These are phyloP conservation scores for Pichia sp. DNA, from an alignment of 1,139 yeast genomes.

Conservation along the genomic window DNA sequence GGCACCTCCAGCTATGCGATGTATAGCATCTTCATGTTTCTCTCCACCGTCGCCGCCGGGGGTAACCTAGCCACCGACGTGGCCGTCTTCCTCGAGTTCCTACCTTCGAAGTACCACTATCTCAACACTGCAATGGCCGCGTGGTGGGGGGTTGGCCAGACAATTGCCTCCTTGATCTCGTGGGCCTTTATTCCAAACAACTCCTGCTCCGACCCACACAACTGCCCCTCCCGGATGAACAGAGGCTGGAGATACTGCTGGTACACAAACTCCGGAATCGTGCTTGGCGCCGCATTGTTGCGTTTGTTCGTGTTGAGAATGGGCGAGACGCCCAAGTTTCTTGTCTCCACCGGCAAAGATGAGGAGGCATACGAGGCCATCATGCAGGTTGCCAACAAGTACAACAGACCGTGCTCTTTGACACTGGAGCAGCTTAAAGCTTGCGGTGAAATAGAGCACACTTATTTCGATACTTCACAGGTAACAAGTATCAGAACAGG, in stretches of 20 bases:
- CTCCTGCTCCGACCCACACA: conserved; percentile 40
- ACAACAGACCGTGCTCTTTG: conserved; percentile 40
- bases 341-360: conserved; percentile 49
- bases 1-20: conserved; percentile 41
- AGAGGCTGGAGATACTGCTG: conserved; percentile 61
- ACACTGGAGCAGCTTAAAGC: conserved; percentile 42
- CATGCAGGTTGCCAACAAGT: conserved; percentile 39
- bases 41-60: conserved; percentile 48
- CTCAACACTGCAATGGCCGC: conserved; percentile 52
- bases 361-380: conserved; percentile 43
- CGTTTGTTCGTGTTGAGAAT: conserved; percentile 46
- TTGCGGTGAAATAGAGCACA: conserved; percentile 38
- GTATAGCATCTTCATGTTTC: conserved; percentile 47
- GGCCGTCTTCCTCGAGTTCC: conserved; percentile 53
- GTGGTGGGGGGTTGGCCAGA: conserved; percentile 64
- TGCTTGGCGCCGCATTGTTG: conserved; percentile 43
- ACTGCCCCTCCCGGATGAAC: conserved; percentile 45
- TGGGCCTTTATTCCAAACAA: conserved; percentile 53
- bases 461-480: no score
- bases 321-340: conserved; percentile 56
- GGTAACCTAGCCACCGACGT: conserved; percentile 61
- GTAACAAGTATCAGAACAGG: no score
- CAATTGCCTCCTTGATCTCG: conserved; percentile 47
- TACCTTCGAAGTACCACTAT: conserved; percentile 52
- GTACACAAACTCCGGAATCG: conserved; percentile 51